Evolutionary conservation across 1,284 basidiomycete genomes (phyloP), one percentile per base, ranked within the genome.

Genomic region (Rhodotorula sp.): DNA sequence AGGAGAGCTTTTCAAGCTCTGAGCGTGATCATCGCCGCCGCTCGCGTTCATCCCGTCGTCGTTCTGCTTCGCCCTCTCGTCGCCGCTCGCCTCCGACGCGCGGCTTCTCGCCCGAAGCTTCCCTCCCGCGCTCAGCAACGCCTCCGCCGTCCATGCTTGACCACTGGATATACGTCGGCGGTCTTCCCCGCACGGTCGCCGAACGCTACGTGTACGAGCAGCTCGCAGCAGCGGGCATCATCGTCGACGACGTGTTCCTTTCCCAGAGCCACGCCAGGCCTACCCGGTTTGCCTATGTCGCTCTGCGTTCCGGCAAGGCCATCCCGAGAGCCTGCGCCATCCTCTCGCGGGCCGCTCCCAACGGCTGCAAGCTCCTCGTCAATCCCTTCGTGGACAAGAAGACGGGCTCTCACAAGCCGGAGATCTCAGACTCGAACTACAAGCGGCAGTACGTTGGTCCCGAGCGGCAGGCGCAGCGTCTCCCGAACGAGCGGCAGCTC

Each of bases 301-400:
- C 25, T 27, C 1, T 59, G 1, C 17, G 8, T 25, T 1, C n/a
- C 8, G 21, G 17, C 7, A 3, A 9, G 3, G 58, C 7, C 4
- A 21, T 25, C 1, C n/a, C 22, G 13, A 7, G 8, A 10, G 58
- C 58, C 8, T 15, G 41, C 19, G 0, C 7, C 29, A 8, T 21
- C 9, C 41, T 59, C n/a, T 0, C 29, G 2, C n/a, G 9, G 3
- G 9, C 25, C 8, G 1, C 1, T 3, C 8, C 22, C 17, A 9
- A 41, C 37, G 39, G 39, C 27, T 7, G 27, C n/a, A 27, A 9
- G 10, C 27, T 58, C 25, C 15, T 44, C 17, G 57, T n/a, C 12
- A 41, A 15, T 37, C 57, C 39, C 7, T 58, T 58, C 39, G 3
- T 8, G 27, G 51, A 53, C 19, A 13, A 4, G 0, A 7, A 1